A percentile compares a stretch with the other conserved stretches of the same genome.
Conservation (phyloP, 495 filamentous ascomycete genomes). For the Recurvomyces mirabilis region DNA sequence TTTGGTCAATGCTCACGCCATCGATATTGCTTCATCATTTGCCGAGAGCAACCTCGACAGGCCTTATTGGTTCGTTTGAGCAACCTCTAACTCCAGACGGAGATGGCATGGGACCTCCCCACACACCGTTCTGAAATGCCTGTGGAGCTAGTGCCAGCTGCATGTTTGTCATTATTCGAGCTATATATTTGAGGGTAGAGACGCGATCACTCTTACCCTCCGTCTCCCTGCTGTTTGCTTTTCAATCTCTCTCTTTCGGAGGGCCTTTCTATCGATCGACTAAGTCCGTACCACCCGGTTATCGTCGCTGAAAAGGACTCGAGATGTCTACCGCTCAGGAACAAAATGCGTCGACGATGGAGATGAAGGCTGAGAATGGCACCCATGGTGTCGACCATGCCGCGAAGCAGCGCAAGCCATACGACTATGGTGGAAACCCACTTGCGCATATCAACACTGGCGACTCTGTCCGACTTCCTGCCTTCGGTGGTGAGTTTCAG, state of each 20-base stretch:
- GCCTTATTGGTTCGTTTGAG: conserved; percentile 4
- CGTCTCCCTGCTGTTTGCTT: too few species aligned
- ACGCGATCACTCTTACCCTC: too few species aligned
- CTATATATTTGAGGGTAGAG: too few species aligned
- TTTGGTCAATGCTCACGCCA: background rate
- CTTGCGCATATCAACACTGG: conserved; percentile 57
- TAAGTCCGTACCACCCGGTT: too few species aligned
- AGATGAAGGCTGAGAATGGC: conserved; percentile 20
- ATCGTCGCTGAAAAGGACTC: too few species aligned
- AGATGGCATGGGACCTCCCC: background rate
- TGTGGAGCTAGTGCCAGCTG: too few species aligned
- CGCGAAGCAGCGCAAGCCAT: conserved; percentile 19
- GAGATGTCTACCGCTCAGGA: conserved; percentile 11
- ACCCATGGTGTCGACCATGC: conserved; percentile 18
- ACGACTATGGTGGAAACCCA: conserved; percentile 54
- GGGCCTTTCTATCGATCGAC: too few species aligned
- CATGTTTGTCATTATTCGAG: too few species aligned
- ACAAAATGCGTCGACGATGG: conserved; percentile 11
- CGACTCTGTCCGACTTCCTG: conserved; percentile 49
- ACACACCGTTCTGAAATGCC: conserved; percentile 1
- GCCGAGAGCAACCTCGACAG: background rate
- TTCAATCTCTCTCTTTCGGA: too few species aligned
- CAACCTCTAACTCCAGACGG: background rate
- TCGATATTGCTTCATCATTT: conserved; percentile 2
- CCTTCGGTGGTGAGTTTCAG: conserved; percentile 95